Evolutionary conservation across 2,329 filamentous ascomycete genomes (phyloP).

Genomic region (Diaporthe longicolla): DNA sequence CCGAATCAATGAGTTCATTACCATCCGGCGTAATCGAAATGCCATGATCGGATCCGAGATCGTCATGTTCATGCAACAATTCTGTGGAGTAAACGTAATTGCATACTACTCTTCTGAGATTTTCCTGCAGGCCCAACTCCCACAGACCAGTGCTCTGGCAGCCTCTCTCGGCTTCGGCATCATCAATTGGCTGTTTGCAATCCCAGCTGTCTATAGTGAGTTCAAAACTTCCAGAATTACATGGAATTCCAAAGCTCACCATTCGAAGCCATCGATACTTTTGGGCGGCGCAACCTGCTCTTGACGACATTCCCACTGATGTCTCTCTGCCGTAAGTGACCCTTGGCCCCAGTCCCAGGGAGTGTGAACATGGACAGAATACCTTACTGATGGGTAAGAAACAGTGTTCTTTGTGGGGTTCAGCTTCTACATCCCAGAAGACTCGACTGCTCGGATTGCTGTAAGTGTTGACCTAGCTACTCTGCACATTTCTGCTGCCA

Average conservation of each 20-base stretch:
- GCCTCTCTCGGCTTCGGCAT: conserved; percentile 75
- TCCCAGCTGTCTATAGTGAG: conserved; percentile 70
- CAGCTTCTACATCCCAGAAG: conserved; percentile 60
- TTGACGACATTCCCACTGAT: conserved; percentile 76
- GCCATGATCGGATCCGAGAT: conserved; percentile 72
- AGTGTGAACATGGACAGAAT: background rate
- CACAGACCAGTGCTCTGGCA: conserved; percentile 64
- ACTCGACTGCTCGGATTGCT: conserved; percentile 55
- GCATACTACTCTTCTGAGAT: conserved; percentile 74
- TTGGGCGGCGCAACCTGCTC: conserved; percentile 74
- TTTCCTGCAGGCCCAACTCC: conserved; percentile 69
- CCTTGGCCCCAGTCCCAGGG: no score
- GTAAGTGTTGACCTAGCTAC: background rate
- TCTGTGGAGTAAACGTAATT: conserved; percentile 63
- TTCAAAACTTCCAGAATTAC: background rate
- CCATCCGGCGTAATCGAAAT: conserved; percentile 73
- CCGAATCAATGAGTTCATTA: conserved; percentile 70
- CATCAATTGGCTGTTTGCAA: conserved; percentile 73
- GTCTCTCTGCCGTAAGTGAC: conserved; percentile 56
- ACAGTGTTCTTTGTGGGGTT: conserved; percentile 61
- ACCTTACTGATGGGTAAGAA: background rate
- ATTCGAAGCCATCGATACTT: conserved; percentile 70
- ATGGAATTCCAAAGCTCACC: background rate
- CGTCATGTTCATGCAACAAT: conserved; percentile 75
- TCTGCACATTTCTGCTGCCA: background rate